Conservation (phyloP, 345 rosid genomes). For the Salix udensis region DNA sequence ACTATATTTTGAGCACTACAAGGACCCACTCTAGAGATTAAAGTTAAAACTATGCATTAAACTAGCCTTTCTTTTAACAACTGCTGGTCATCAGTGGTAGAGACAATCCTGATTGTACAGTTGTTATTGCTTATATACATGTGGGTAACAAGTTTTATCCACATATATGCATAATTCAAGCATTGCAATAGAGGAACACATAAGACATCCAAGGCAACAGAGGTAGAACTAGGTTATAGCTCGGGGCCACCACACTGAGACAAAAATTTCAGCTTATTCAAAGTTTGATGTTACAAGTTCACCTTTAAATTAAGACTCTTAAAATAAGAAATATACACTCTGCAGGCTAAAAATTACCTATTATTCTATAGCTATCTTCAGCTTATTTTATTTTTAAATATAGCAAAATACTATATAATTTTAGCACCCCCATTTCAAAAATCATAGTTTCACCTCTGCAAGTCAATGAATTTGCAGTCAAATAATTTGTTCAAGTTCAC, state of each 20-base stretch:
- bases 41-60: not conserved
- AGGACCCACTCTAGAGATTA: not conserved
- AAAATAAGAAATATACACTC: no score
- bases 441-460: no score
- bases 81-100: not conserved
- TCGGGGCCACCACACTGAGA: not conserved
- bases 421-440: no score
- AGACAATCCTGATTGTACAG: not conserved
- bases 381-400: no score
- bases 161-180: not conserved
- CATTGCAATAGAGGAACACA: not conserved
- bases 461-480: no score
- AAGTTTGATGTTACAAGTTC: no score
- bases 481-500: no score
- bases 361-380: no score
- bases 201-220: not conserved
- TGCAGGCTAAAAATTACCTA: no score
- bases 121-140: not conserved
- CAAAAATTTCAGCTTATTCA: not conserved
- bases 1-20: not conserved
- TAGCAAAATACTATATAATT: no score
- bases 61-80: not conserved
- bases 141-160: not conserved
- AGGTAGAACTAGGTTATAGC: not conserved
- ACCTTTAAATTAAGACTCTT: no score